These are phyloP conservation scores for Geotrichum aggregatum DNA, from an alignment of 1,139 yeast genomes.

Conservation along the genomic window DNA sequence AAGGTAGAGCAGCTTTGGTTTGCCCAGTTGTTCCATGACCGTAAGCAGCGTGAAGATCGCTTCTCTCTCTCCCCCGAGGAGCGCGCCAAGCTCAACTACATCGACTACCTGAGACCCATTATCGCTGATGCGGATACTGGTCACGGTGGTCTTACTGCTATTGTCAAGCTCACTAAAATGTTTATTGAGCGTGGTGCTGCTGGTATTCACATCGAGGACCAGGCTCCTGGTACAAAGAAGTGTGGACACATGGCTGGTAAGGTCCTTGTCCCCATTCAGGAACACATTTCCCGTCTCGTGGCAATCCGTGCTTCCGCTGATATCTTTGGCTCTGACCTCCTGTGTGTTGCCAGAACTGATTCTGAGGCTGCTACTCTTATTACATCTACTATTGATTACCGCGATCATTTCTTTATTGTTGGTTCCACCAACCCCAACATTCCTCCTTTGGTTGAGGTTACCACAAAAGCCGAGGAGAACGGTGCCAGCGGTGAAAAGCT, in stretches of 20 bases:
- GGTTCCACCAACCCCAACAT: slow-evolving; percentile 87
- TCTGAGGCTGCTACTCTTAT: slow-evolving; percentile 95
- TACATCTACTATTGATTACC: slow-evolving; percentile 87
- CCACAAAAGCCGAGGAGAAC: slow-evolving; percentile 73
- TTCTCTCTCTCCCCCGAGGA: slow-evolving; percentile 54
- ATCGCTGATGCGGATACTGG: slow-evolving; percentile 98
- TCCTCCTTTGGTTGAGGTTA: slow-evolving; percentile 67
- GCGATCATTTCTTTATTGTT: slow-evolving; percentile 88
- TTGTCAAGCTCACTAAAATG: slow-evolving; percentile 90
- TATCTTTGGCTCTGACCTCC: slow-evolving; percentile 78
- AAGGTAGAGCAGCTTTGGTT: slow-evolving; percentile 96
- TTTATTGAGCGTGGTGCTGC: slow-evolving; percentile 98
- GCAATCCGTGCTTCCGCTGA: slow-evolving; percentile 96
- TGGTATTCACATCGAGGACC: slow-evolving; percentile 97
- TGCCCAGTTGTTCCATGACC: slow-evolving; percentile 95
- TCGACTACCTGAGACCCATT: slow-evolving; percentile 88
- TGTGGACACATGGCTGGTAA: slow-evolving; percentile 99
- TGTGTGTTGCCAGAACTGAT: slow-evolving; percentile 92
- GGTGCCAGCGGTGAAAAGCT: slow-evolving; percentile 72
- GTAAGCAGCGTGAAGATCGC: slow-evolving; percentile 90
- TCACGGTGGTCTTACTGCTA: slow-evolving; percentile 97
- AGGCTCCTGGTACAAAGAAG: slow-evolving; percentile 97
- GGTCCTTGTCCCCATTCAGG: slow-evolving; percentile 95
- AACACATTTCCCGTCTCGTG: slow-evolving; percentile 88
- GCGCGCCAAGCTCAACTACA: slow-evolving; percentile 55